These are phyloP conservation scores for Coniochaeta prunicola DNA, from an alignment of 2,329 filamentous ascomycete species.

Conservation along the genomic window DNA sequence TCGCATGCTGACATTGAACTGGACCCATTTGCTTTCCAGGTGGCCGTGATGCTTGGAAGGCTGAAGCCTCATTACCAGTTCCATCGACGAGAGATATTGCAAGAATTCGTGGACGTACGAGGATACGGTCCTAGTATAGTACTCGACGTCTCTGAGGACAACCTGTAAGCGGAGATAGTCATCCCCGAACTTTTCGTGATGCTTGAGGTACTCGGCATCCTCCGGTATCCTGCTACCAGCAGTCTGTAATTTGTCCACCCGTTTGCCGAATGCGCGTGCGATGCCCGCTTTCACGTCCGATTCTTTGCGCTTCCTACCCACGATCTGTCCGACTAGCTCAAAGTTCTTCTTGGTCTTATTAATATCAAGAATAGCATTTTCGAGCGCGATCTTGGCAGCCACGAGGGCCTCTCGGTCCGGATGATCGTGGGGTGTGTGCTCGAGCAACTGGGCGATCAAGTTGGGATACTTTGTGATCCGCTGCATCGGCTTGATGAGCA, in stretches of 20 bases:
- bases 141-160: conserved; percentile 88
- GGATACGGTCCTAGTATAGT: conserved; percentile 75
- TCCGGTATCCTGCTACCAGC: conserved; percentile 56
- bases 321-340: conserved; percentile 84
- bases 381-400: conserved; percentile 43
- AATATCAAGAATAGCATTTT: conserved; percentile 72
- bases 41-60: conserved; percentile 67
- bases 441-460: conserved; percentile 70
- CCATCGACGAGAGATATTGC: conserved; percentile 73
- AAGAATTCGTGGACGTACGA: conserved; percentile 77
- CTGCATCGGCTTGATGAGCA: conserved; percentile 97
- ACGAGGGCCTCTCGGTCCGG: conserved; percentile 67
- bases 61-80: conserved; percentile 67
- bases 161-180: conserved; percentile 91
- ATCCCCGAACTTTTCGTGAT: conserved; percentile 82
- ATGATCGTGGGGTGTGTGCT: conserved; percentile 73
- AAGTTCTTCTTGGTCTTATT: conserved; percentile 95
- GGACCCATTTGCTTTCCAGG: conserved; percentile 89
- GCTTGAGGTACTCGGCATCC: conserved; percentile 71
- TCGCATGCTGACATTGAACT: conserved; percentile 78
- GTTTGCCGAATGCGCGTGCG: conserved; percentile 82
- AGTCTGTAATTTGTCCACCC: conserved; percentile 76
- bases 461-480: conserved; percentile 90
- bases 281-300: conserved; percentile 80
- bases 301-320: conserved; percentile 78